Evolutionary conservation across 331 rosid genomes (phyloP), one percentile per base, ranked within the genome.

Genomic region (Arachis monticola): DNA sequence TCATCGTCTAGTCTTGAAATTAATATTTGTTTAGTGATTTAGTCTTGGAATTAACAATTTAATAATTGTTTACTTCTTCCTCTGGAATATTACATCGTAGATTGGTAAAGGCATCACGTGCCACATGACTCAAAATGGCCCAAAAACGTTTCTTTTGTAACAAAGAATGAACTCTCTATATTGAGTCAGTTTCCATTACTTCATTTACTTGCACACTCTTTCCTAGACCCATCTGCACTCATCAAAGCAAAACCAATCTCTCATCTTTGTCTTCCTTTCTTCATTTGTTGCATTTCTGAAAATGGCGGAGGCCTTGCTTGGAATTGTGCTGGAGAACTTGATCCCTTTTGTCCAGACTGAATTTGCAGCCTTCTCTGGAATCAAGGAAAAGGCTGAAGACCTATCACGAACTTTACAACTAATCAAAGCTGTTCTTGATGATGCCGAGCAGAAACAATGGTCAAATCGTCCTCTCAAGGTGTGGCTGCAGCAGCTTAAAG

Each of bases 251-350:
- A 22, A 22, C 27, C 41, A 3, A 51, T 60, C 17, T 10, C 66
- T 32, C 0, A 32, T 11, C 22, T 10, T 32, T 60, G 2, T 47
- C 22, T 12, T 51, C 0, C 0, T 7, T 12, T 13, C 56, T 22
- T 22, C 27, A 22, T 60, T n/a, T 32, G 32, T 32, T 32, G 45
- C 45, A 10, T 60, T 22, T 3, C 46, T 10, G 17, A 10, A 60
- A 10, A 60, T 60, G 66, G 46, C 66, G 1, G 46, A 32, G 66
- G 46, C 22, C 66, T 60, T 60, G 12, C 45, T 60, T 60, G 46
- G 22, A 60, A 8, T 0, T 10, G 46, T 4, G 8, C 22, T 35
- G 2, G 3, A 60, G 46, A 60, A 11, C 1, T 32, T 60, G 64
- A 2, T 11, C 66, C 2, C 17, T 1, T 31, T 60, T 7, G 22